Evolutionary conservation across 2,329 filamentous ascomycete species (phyloP).

Genomic region (Pyrenophora seminiperda): DNA sequence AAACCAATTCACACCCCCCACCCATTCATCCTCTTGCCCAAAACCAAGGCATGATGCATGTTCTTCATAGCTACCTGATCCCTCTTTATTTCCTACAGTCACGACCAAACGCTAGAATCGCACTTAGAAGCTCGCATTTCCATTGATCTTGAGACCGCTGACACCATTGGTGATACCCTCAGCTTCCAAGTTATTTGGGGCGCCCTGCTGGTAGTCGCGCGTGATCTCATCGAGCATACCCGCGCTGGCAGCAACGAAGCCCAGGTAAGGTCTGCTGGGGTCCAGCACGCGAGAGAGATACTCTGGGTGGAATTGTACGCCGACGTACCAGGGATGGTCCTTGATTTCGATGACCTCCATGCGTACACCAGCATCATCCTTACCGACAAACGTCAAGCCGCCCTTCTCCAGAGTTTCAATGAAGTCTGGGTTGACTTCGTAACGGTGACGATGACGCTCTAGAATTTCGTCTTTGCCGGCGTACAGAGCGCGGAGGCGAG

Average conservation of each 20-base stretch:
- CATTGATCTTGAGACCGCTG: slow-evolving; percentile 28
- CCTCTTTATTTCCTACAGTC: background rate
- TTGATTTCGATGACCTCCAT: slow-evolving; percentile 85
- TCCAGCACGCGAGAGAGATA: slow-evolving; percentile 76
- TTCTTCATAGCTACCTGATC: background rate
- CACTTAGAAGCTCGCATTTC: slow-evolving; percentile 22
- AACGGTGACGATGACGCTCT: slow-evolving; percentile 86
- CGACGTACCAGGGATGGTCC: slow-evolving; percentile 83
- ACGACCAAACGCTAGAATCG: background rate
- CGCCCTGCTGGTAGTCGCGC: slow-evolving; percentile 31
- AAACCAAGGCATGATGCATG: background rate
- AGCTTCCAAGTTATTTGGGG: slow-evolving; percentile 14
- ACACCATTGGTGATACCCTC: slow-evolving; percentile 35
- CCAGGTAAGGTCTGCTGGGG: slow-evolving; percentile 77
- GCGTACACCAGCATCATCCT: slow-evolving; percentile 76
- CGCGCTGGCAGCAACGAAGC: slow-evolving; percentile 79
- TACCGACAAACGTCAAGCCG: slow-evolving; percentile 77
- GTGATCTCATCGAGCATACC: slow-evolving; percentile 64
- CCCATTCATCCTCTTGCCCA: no score
- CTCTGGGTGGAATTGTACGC: slow-evolving; percentile 88
- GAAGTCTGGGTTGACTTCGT: slow-evolving; percentile 85
- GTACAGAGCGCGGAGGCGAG: slow-evolving; percentile 76
- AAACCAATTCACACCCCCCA: no score
- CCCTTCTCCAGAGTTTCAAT: slow-evolving; percentile 69
- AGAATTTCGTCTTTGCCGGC: slow-evolving; percentile 56